phyloP scores from a whole-genome alignment of 1,139 yeast genomes.

The Ogataea hybrid region DNA sequence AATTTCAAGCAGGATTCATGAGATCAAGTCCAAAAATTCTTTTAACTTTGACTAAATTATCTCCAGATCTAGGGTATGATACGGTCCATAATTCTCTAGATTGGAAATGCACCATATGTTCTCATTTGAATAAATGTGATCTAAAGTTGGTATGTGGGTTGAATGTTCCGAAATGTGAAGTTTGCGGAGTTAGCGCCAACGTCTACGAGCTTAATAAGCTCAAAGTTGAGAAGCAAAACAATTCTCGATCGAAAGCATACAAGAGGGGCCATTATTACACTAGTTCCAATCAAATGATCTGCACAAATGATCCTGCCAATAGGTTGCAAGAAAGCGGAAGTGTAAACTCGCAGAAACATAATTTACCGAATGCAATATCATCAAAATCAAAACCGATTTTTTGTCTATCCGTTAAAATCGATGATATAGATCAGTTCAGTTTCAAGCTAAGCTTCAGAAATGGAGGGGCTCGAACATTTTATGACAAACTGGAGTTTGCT shows the following conservation, averaged over 20 bases:
- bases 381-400: background rate
- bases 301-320: too few relatives aligned
- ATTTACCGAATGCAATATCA: too few relatives aligned
- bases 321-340: too few relatives aligned
- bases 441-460: conserved; percentile 61
- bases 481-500: conserved; percentile 40
- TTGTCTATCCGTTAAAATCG: background rate
- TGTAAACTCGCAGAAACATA: too few relatives aligned
- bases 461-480: conserved; percentile 54
- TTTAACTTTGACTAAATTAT: too few relatives aligned
- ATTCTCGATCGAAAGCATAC: too few relatives aligned
- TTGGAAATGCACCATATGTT: conserved; percentile 89
- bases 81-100: conserved; percentile 27
- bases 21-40: too few relatives aligned
- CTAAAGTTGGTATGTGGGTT: background rate
- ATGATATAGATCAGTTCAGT: background rate
- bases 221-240: background rate
- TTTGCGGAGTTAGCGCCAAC: conserved; percentile 56
- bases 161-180: conserved; percentile 55
- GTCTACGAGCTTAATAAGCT: background rate
- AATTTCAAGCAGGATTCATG: too few relatives aligned
- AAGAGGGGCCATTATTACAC: too few relatives aligned
- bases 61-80: background rate
- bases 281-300: too few relatives aligned
- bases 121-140: conserved; percentile 48